A percentile compares a stretch with the other conserved stretches of the same genome.
Conservation (phyloP, 2,329 filamentous ascomycete species). For the Pseudogymnoascus sp. region DNA sequence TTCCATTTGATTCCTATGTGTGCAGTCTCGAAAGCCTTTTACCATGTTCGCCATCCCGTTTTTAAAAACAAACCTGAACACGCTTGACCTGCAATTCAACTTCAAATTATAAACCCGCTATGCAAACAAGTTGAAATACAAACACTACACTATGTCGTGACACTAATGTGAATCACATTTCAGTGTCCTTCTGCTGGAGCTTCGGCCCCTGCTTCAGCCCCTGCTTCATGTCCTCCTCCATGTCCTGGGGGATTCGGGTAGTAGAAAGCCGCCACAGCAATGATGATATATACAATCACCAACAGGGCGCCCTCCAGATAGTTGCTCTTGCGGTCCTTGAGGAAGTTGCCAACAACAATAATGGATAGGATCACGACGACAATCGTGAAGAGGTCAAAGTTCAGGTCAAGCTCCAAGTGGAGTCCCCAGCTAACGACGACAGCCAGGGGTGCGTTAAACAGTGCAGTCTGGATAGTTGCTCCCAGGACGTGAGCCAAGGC, state of each 20-base stretch:
- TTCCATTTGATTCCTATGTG: not conserved
- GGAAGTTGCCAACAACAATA: constrained; percentile 78
- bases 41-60: not conserved
- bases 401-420: constrained; percentile 62
- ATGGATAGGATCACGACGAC: constrained; percentile 75
- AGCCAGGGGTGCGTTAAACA: constrained; percentile 78
- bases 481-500: constrained; percentile 80
- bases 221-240: not conserved
- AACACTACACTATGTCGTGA: not conserved
- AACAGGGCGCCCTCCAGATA: constrained; percentile 82
- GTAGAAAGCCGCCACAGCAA: constrained; percentile 52
- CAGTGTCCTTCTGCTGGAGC: not conserved
- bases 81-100: not conserved
- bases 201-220: not conserved
- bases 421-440: constrained; percentile 80
- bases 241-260: constrained; percentile 41
- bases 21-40: not conserved
- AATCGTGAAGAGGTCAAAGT: constrained; percentile 84
- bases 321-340: constrained; percentile 82
- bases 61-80: not conserved
- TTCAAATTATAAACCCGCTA: not conserved
- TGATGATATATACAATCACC: constrained; percentile 57
- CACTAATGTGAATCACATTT: not conserved
- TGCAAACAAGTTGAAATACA: not conserved
- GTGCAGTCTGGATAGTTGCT: constrained; percentile 79